phyloP scores from a whole-genome alignment of 768 basidiomycete genomes.

The Amanita molliuscula region DNA sequence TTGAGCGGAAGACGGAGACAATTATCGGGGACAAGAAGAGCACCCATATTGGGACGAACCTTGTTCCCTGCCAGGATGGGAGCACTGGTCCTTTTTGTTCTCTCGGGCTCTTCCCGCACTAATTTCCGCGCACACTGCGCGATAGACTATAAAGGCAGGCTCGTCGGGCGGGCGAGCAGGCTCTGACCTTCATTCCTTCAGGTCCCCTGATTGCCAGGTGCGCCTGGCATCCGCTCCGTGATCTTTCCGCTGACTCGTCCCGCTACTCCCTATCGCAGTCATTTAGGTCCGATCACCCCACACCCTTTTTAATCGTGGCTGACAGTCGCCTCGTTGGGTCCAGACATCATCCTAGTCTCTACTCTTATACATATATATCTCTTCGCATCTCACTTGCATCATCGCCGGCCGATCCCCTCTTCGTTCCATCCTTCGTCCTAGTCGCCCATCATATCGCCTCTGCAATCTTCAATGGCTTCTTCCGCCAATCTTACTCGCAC shows the following conservation, averaged over 20 bases:
- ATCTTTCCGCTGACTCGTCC: constrained; percentile 7
- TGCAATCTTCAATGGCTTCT: constrained; percentile 27
- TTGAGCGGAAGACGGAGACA: not conserved
- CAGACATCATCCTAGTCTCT: constrained; percentile 6
- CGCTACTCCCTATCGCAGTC: constrained; percentile 4
- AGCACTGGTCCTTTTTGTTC: constrained; percentile 4
- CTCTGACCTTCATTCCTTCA: constrained; percentile 7
- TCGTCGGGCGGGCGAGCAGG: not conserved
- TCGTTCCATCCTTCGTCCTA: constrained; percentile 15
- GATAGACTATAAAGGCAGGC: constrained; percentile 1
- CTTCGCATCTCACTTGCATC: constrained; percentile 3
- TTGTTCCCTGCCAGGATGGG: constrained; percentile 3
- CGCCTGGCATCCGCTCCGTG: constrained; percentile 7
- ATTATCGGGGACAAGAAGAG: not conserved
- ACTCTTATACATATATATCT: constrained; percentile 9
- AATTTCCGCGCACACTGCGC: not conserved
- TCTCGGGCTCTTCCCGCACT: not conserved
- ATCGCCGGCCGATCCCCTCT: constrained; percentile 58
- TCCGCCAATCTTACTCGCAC: constrained; percentile 46
- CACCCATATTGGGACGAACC: not conserved
- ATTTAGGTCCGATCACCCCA: constrained; percentile 7
- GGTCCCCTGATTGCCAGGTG: constrained; percentile 4
- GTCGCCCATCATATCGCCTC: constrained; percentile 11
- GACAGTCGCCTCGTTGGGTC: constrained; percentile 6
- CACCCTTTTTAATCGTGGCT: constrained; percentile 6